These are phyloP conservation scores for Hortiboletus campestris DNA, from an alignment of 768 basidiomycete species.

Conservation along the genomic window DNA sequence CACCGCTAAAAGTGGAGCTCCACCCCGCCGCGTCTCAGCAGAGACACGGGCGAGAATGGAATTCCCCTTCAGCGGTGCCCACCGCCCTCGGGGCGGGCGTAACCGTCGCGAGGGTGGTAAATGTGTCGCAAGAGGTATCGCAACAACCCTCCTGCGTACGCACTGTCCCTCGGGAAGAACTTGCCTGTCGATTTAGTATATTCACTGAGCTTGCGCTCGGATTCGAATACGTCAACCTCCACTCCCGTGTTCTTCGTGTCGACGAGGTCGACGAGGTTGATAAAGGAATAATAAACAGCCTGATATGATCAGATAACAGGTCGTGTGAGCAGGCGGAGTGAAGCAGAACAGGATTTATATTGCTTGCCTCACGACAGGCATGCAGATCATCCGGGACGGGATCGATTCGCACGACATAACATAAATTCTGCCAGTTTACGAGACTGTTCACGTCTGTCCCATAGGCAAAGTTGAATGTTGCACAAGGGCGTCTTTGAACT, in stretches of 20 bases:
- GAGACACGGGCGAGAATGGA: neutral
- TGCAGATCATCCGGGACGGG: neutral
- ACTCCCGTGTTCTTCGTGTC: neutral
- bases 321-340: neutral
- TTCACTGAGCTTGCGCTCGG: neutral
- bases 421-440: neutral
- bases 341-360: neutral
- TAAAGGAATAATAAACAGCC: neutral
- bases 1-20: neutral
- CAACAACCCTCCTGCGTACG: constrained; percentile 6
- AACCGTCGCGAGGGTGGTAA: neutral
- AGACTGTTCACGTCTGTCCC: neutral
- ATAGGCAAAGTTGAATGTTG: neutral
- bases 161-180: constrained; percentile 5
- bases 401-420: neutral
- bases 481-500: neutral
- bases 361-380: neutral
- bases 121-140: constrained; percentile 11
- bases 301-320: neutral
- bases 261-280: constrained; percentile 2
- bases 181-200: constrained; percentile 7
- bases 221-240: neutral
- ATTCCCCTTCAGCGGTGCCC: constrained; percentile 9
- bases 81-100: neutral
- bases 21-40: neutral